Conservation (phyloP, 257 asterid species). For the Voacanga thouarsii region DNA sequence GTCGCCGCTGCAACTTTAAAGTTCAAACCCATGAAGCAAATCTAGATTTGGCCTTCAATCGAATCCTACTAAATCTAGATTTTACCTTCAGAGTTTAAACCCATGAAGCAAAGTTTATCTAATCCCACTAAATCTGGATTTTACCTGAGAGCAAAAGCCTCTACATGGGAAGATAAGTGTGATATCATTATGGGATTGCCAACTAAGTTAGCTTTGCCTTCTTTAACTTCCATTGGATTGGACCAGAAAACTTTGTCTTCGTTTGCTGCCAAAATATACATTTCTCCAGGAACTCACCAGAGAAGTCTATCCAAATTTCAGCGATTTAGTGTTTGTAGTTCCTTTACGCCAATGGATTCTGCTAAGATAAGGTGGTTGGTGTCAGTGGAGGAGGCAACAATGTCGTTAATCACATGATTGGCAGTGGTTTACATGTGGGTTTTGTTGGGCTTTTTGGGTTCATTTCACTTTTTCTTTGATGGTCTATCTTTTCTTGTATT, state of each 20-base stretch:
- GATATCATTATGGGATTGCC: too few species aligned
- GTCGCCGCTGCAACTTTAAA: too few species aligned
- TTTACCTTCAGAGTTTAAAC: too few species aligned
- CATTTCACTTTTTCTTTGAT: background rate
- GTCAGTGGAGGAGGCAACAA: slow-evolving; percentile 98
- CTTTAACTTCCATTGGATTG: slow-evolving; percentile 38
- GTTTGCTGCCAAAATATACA: too few species aligned
- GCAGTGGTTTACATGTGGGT: slow-evolving; percentile 78
- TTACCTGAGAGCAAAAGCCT: too few species aligned
- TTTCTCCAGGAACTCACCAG: slow-evolving; percentile 37
- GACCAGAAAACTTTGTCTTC: too few species aligned
- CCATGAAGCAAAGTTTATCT: too few species aligned
- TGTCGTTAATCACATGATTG: slow-evolving; percentile 97
- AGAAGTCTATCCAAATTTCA: slow-evolving; percentile 36
- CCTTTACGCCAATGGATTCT: slow-evolving; percentile 58
- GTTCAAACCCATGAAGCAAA: too few species aligned
- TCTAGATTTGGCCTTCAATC: too few species aligned
- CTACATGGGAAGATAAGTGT: too few species aligned
- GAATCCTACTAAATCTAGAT: too few species aligned
- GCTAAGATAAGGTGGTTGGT: slow-evolving; percentile 93
- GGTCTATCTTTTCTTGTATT: background rate
- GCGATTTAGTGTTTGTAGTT: slow-evolving; percentile 42
- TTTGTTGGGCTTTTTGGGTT: slow-evolving; percentile 9
- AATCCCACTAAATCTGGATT: too few species aligned
- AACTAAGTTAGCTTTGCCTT: slow-evolving; percentile 50